Conservation (phyloP, 345 rosid species). For the Schrenkiella parvula region DNA sequence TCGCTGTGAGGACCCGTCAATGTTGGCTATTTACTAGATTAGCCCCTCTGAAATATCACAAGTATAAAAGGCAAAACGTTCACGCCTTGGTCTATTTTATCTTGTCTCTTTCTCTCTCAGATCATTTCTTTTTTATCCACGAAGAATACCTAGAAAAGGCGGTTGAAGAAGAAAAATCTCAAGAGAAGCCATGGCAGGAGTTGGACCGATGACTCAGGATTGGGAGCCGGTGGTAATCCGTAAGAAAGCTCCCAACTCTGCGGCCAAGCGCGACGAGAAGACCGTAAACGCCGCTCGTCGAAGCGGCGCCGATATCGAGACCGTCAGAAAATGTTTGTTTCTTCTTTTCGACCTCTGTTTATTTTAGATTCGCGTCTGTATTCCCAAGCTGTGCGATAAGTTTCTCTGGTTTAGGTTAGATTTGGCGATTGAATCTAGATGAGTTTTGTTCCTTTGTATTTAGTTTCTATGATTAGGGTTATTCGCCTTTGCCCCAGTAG, state of each 20-base stretch:
- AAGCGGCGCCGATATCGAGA: conserved; percentile 71
- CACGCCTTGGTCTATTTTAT: not conserved
- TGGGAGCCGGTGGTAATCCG: conserved; percentile 89
- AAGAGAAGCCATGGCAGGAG: conserved; percentile 46
- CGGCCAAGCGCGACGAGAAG: conserved; percentile 78
- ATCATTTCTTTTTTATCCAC: conserved; percentile 1
- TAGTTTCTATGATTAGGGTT: not conserved
- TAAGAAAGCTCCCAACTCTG: conserved; percentile 65
- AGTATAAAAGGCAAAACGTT: not conserved
- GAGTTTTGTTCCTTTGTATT: not conserved
- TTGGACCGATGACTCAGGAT: conserved; percentile 74
- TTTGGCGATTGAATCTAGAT: not conserved
- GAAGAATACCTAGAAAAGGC: conserved; percentile 22
- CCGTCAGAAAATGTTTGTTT: conserved; percentile 61
- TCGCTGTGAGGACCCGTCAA: not conserved
- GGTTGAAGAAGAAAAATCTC: not conserved
- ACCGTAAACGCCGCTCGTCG: conserved; percentile 89
- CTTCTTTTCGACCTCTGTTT: not conserved
- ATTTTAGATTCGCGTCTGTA: not conserved
- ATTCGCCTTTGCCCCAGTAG: not conserved
- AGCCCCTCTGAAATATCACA: not conserved
- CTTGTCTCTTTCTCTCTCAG: not conserved
- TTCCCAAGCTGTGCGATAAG: not conserved
- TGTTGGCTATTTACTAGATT: not conserved
- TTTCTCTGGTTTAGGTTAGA: not conserved